phyloP scores from a whole-genome alignment of 2,329 filamentous ascomycete species.

The Talaromyces piceae region DNA sequence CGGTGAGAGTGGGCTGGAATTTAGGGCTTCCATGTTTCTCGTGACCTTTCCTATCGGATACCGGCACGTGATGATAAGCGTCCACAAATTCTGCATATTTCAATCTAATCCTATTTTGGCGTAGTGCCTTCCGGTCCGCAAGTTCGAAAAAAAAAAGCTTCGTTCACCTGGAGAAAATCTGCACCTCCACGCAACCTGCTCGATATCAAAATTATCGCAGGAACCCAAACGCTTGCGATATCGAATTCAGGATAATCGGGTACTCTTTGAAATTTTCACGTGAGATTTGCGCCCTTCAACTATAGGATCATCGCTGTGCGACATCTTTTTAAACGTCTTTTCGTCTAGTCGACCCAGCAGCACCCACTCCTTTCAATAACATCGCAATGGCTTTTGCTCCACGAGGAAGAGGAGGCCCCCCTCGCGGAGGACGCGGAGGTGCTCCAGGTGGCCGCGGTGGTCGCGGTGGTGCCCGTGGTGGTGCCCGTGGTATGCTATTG shows the following conservation, averaged over 20 bases:
- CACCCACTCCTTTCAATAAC: not conserved
- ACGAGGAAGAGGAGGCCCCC: slow-evolving; percentile 48
- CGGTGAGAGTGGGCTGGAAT: not conserved
- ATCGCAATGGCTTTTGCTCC: slow-evolving; percentile 11
- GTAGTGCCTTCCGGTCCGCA: slow-evolving; percentile 34
- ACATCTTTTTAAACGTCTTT: not conserved
- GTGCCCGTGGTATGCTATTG: slow-evolving; percentile 6
- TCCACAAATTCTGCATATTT: slow-evolving; percentile 15
- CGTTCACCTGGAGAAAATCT: slow-evolving; percentile 23
- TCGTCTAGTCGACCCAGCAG: not conserved
- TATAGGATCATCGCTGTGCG: not conserved
- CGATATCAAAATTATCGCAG: slow-evolving; percentile 4
- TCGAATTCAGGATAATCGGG: not conserved
- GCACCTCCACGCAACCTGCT: slow-evolving; percentile 6
- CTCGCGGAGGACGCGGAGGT: slow-evolving; percentile 44
- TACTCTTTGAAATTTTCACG: not conserved
- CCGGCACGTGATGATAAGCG: slow-evolving; percentile 18
- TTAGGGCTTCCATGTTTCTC: slow-evolving; percentile 12
- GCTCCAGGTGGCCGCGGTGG: slow-evolving; percentile 58
- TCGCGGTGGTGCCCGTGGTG: slow-evolving; percentile 45
- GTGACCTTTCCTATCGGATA: slow-evolving; percentile 21
- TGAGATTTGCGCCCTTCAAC: not conserved
- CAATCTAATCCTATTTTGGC: slow-evolving; percentile 17
- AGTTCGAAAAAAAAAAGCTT: slow-evolving; percentile 29
- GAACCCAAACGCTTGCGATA: not conserved